Evolutionary conservation across 2,329 filamentous ascomycete genomes (phyloP), one percentile per base, ranked within the genome.

Genomic region (Chrysoporthe deuterocubensis): DNA sequence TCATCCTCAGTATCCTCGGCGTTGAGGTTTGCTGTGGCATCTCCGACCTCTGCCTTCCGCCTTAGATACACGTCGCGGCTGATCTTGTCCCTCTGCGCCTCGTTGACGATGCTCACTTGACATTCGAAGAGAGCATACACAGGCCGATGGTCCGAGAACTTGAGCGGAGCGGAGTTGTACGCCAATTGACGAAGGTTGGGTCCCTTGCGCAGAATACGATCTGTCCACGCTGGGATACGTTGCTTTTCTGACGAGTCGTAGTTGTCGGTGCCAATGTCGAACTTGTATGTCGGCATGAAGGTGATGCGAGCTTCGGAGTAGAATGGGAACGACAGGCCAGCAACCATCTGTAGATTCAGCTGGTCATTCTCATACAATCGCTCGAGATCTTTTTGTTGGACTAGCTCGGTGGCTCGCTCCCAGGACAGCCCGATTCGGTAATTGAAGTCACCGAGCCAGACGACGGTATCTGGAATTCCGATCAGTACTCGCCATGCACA

Each of bases 401-500:
- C 88, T 11, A 97, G 81, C 43, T 89, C 86, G 72, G 92, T 90
- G 8, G 93, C 92, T 69, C 86, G 89, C 50, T 97, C 93, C 71
- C 93, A 89, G 57, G 85, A 86, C 67, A 98, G 84, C 1, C 94
- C 95, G 73, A 99, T 97, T 21, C 96, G 91, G 79, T 99, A 99
- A 76, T 99, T 99, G 83, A 99, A 99, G 78, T 99, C 96, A 5
- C 96, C 96, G 54, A 97, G 86, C 95, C 96, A 99, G 64, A 97
- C 90, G 46, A 98, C 90, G 32, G 92, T 86, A 72, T 90, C 88
- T 85, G 57, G 4, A 37, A 46, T 52, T 70, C 48, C 69, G 21
- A 71, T 77, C 71, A 79, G 73, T 43, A 58, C 6, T n/a, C 16
- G 13, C 26, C n/a, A 6, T 26, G 26, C 8, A 48, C 46, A 3